Base-by-base conservation (phyloP, 129 eudicot genomes). In the Lactuca saligna region DNA sequence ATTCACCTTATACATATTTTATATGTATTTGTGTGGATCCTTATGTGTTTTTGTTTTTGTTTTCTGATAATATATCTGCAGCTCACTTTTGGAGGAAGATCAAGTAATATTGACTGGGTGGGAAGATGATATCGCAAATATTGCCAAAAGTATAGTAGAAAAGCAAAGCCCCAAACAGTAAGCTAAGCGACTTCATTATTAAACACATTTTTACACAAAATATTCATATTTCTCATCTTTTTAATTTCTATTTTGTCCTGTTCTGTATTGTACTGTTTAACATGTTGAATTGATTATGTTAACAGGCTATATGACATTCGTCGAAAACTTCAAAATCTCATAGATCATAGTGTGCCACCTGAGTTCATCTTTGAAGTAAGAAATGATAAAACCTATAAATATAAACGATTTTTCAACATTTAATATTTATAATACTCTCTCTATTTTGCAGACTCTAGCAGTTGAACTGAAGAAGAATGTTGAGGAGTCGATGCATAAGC, bases 121-220 rank as follows among this genome's bases (percentile, higher is more conserved):
- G 96, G 96, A 89, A 82, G 86, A 75, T 50, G 85, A 82, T 72
- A 86, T 89, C 65, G 88, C 85, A 60, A 50, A 64, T 12, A 81
- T 89, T 46, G 94, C 94, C 38, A 84, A 49, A 76, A 83, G 75
- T 59, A 75, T 89, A 71, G 76, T 86, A 54, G 79, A 80, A 61
- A 88, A 89, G 69, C 94, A 89, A 63, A 86, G 90, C 80, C 96
- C 94, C 15, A 84, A 76, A 80, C 90, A 86, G 96, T 89, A 82
- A 70, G 96, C 77, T 53, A 71, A 39, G 12, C 8, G 2, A 53
- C n/a, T 56, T 50, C 16, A 46, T 3, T 25, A 25, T 25, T 25
- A 25, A 25, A 25, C 29, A 25, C 8, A 6, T 6, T 31, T 14
- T 42, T 61, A 41, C n/a, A 33, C 56, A 53, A 42, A 13, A 20